Conservation (phyloP, 2,329 filamentous ascomycete genomes). For the Chaetomium sp. region DNA sequence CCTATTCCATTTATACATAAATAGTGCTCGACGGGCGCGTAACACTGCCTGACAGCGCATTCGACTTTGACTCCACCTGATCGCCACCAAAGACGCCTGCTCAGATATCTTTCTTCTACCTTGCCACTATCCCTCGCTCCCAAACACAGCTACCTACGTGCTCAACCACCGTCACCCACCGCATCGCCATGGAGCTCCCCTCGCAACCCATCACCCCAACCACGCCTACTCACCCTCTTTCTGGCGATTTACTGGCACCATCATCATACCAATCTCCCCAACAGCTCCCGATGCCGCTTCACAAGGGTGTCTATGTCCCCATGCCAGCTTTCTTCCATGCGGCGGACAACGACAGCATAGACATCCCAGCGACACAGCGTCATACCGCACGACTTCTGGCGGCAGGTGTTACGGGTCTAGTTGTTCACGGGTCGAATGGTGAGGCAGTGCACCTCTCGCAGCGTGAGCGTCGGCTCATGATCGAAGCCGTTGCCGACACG, state of each 20-base stretch:
- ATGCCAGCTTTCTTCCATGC: slow-evolving; percentile 51
- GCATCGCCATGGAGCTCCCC: slow-evolving; percentile 1
- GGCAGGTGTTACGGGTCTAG: slow-evolving; percentile 54
- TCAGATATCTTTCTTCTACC: too few relatives aligned
- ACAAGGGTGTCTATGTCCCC: slow-evolving; percentile 44
- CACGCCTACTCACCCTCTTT: background rate
- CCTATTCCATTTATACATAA: too few relatives aligned
- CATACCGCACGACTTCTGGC: slow-evolving; percentile 50
- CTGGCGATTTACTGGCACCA: background rate
- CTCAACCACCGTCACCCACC: background rate
- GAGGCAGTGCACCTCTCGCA: slow-evolving; percentile 60
- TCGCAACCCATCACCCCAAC: background rate
- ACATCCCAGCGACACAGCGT: slow-evolving; percentile 42
- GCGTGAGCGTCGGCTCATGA: slow-evolving; percentile 52
- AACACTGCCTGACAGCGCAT: too few relatives aligned
- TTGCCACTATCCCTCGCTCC: too few relatives aligned
- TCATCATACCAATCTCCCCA: background rate
- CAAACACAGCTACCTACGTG: too few relatives aligned
- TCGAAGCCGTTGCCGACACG: slow-evolving; percentile 36
- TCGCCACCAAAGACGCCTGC: background rate
- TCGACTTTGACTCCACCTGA: too few relatives aligned
- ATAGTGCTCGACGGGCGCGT: too few relatives aligned
- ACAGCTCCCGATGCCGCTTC: slow-evolving; percentile 10
- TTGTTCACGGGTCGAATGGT: slow-evolving; percentile 60
- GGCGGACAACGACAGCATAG: slow-evolving; percentile 37